Conservation (phyloP, 345 rosid genomes). For the Aegle marmelos region DNA sequence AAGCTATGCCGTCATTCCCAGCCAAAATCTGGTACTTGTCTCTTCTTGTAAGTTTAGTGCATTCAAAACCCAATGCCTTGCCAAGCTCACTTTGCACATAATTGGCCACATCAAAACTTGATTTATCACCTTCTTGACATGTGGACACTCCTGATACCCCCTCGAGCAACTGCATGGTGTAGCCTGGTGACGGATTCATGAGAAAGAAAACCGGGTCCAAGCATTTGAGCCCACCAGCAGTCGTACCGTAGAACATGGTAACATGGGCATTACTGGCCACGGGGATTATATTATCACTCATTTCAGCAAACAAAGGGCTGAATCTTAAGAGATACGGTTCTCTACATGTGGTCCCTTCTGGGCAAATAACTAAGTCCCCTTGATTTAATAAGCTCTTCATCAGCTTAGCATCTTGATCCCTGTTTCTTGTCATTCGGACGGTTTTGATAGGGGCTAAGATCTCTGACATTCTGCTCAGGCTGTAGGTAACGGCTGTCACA, state of each 20-base stretch:
- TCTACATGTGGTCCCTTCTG: slow-evolving; percentile 88
- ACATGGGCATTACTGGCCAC: slow-evolving; percentile 49
- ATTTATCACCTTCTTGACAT: slow-evolving; percentile 23
- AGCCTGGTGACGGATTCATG: slow-evolving; percentile 56
- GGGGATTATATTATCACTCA: slow-evolving; percentile 55
- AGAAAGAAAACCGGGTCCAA: slow-evolving; percentile 67
- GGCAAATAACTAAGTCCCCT: slow-evolving; percentile 73
- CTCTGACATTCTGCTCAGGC: slow-evolving; percentile 63
- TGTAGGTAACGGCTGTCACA: slow-evolving; percentile 72
- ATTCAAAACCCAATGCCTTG: slow-evolving; percentile 47
- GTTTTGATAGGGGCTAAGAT: slow-evolving; percentile 68
- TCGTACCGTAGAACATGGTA: slow-evolving; percentile 68
- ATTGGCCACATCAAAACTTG: slow-evolving; percentile 63
- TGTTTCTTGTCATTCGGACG: slow-evolving; percentile 52
- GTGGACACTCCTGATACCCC: slow-evolving; percentile 27
- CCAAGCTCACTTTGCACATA: slow-evolving; percentile 56
- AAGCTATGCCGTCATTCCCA: slow-evolving; percentile 62
- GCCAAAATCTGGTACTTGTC: slow-evolving; percentile 77
- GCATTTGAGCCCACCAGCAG: slow-evolving; percentile 72
- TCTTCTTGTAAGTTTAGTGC: slow-evolving; percentile 68
- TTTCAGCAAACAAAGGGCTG: slow-evolving; percentile 71
- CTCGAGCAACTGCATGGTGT: slow-evolving; percentile 43
- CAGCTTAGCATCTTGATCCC: slow-evolving; percentile 41
- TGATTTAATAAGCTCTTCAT: slow-evolving; percentile 43
- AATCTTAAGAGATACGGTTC: slow-evolving; percentile 72